phyloP scores from a whole-genome alignment of 2,329 filamentous ascomycete genomes.

The Ceratocystis albifundus region DNA sequence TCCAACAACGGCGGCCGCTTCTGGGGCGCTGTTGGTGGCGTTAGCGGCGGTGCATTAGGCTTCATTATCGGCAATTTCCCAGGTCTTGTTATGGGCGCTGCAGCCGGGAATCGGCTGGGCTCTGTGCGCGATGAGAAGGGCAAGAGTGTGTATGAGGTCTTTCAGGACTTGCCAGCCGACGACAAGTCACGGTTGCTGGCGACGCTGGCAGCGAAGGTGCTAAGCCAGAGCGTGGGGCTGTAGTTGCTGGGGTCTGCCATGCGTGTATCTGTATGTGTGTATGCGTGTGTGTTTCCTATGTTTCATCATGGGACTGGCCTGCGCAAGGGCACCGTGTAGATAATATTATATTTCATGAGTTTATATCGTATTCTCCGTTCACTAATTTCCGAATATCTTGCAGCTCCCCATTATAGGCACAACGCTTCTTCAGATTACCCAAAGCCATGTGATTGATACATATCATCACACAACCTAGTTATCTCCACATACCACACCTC shows the following conservation, averaged over 20 bases:
- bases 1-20: conserved; percentile 44
- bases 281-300: not conserved
- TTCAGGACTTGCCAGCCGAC: conserved; percentile 69
- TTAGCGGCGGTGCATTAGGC: conserved; percentile 79
- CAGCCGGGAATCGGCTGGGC: conserved; percentile 85
- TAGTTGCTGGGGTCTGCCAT: conserved; percentile 25
- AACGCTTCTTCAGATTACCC: too few relatives aligned
- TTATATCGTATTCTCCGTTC: too few relatives aligned
- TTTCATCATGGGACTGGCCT: too few relatives aligned
- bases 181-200: conserved; percentile 72
- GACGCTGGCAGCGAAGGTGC: conserved; percentile 75
- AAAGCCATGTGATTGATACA: too few relatives aligned
- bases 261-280: not conserved
- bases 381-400: too few relatives aligned
- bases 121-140: conserved; percentile 79
- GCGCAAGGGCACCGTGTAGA: too few relatives aligned
- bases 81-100: conserved; percentile 76
- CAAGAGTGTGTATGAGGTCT: conserved; percentile 91
- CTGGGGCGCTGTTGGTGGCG: conserved; percentile 74
- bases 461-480: too few relatives aligned
- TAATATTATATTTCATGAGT: too few relatives aligned
- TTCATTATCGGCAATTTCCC: conserved; percentile 93
- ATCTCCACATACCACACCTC: too few relatives aligned
- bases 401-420: too few relatives aligned
- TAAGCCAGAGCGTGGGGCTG: conserved; percentile 61